These are phyloP conservation scores for Nemophila menziesii DNA, from an alignment of 257 asterid species.

Conservation along the genomic window DNA sequence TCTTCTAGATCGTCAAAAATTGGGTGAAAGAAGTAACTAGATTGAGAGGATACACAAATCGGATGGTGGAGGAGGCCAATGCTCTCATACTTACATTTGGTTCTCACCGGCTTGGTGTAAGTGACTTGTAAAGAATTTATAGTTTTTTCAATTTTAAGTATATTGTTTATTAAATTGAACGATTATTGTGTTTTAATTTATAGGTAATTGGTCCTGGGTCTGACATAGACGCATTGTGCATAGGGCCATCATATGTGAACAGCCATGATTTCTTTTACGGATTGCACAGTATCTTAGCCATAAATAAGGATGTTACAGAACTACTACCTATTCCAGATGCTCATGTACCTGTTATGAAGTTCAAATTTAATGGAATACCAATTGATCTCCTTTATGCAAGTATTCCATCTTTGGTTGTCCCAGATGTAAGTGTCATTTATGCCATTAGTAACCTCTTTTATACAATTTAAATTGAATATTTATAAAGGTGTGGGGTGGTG, in stretches of 20 bases:
- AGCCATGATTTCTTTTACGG: conserved; percentile 80
- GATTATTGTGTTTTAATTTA: not conserved
- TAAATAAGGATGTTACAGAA: conserved; percentile 74
- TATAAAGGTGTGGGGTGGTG: not conserved
- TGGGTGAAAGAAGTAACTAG: conserved; percentile 33
- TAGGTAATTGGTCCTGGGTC: conserved; percentile 76
- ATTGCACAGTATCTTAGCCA: conserved; percentile 61
- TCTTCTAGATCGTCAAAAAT: conserved; percentile 22
- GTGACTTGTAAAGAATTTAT: conserved; percentile 10
- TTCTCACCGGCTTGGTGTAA: conserved; percentile 92
- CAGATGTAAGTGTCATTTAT: conserved; percentile 58
- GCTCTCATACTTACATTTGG: conserved; percentile 90
- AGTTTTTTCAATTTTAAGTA: not conserved
- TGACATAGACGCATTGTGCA: conserved; percentile 57
- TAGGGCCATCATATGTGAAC: conserved; percentile 53
- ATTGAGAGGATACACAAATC: conserved; percentile 20
- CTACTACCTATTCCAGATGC: conserved; percentile 98
- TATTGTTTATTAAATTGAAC: not conserved
- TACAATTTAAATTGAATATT: too few species aligned
- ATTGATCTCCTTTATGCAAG: conserved; percentile 95
- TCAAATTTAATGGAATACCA: conserved; percentile 91
- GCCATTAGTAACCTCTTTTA: too few species aligned
- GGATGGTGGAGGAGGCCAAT: conserved; percentile 86
- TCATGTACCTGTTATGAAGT: conserved; percentile 92
- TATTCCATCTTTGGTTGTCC: conserved; percentile 71